phyloP scores from a whole-genome alignment of 2,329 filamentous ascomycete genomes.

The Fusarium tuaranense region DNA sequence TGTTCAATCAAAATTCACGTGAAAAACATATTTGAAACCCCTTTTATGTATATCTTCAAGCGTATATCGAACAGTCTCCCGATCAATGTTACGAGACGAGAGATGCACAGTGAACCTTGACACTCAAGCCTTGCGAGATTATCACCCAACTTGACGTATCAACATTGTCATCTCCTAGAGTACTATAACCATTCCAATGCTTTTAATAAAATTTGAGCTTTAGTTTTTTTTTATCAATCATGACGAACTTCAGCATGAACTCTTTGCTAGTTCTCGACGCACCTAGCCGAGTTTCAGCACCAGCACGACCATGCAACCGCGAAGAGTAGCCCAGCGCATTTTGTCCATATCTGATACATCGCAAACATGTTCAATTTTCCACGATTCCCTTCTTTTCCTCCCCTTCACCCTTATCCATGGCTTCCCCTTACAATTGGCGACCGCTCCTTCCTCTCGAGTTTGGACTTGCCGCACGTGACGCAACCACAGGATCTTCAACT shows the following conservation, averaged over 20 bases:
- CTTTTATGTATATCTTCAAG: background rate
- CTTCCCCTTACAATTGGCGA: background rate
- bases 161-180: background rate
- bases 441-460: background rate
- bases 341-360: background rate
- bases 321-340: background rate
- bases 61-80: background rate
- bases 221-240: background rate
- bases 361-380: background rate
- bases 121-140: background rate
- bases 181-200: background rate
- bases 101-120: background rate
- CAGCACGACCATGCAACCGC: background rate
- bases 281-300: background rate
- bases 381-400: too few relatives aligned
- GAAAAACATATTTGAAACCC: background rate
- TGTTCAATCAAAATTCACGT: background rate
- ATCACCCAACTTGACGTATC: background rate
- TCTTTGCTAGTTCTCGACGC: background rate
- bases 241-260: background rate
- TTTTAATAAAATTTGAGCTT: background rate
- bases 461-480: background rate
- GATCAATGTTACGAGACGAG: background rate
- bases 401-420: background rate
- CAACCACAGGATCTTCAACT: background rate